A percentile compares a stretch with the other conserved stretches of the same genome.
Evolutionary conservation across 2,329 filamentous ascomycete genomes (phyloP).

Genomic region (Alternaria panax): DNA sequence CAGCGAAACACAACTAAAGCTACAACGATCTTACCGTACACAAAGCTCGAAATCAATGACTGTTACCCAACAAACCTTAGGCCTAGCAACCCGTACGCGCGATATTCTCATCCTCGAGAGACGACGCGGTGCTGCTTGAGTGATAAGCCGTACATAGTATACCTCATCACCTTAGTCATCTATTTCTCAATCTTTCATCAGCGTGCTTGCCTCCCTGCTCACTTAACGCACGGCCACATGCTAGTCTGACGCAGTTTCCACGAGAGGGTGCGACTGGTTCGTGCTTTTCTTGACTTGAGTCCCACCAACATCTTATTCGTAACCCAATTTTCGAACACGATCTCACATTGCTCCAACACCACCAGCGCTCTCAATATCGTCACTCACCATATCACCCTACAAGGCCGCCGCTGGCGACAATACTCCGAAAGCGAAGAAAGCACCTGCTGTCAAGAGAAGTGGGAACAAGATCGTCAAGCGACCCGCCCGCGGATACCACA

Average conservation of each 20-base stretch:
- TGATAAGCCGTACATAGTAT: background rate
- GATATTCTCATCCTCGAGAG: no score
- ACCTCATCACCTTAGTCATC: background rate
- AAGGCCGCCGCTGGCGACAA: background rate
- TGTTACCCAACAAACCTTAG: no score
- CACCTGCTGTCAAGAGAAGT: background rate
- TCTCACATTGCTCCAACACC: background rate
- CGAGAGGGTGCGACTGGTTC: no score
- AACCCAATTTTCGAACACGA: background rate
- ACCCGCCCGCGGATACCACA: slow-evolving; percentile 23
- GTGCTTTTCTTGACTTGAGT: background rate
- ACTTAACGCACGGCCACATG: background rate
- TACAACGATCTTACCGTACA: no score
- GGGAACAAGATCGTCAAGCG: slow-evolving; percentile 16
- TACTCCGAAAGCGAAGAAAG: background rate
- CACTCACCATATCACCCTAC: slow-evolving; percentile 4
- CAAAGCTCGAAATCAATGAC: no score
- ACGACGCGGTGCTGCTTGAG: background rate
- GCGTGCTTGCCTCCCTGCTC: background rate
- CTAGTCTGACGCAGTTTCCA: background rate
- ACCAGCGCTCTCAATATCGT: background rate
- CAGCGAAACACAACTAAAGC: no score
- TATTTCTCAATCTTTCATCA: background rate
- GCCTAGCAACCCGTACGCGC: no score
- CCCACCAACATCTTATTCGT: background rate